A percentile compares a stretch with the other conserved stretches of the same genome.
These are phyloP conservation scores for Aspergillus terreus DNA, from an alignment of 2,329 filamentous ascomycete genomes.

Conservation along the genomic window DNA sequence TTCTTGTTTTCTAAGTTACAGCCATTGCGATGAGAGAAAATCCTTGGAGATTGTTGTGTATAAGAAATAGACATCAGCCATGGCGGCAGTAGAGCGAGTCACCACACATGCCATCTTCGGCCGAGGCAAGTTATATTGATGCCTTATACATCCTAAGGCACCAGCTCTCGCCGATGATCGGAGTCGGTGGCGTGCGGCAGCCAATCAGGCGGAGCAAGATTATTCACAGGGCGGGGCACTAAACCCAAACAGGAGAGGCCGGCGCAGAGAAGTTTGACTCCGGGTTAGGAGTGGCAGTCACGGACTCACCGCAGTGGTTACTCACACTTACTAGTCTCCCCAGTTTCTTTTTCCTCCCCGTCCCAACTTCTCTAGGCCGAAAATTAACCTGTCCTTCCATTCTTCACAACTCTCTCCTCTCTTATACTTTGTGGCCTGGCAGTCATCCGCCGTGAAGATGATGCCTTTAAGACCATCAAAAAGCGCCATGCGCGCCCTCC, in stretches of 20 bases:
- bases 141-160: not conserved
- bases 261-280: not conserved
- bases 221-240: slow-evolving; percentile 19
- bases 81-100: not conserved
- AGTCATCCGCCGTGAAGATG: slow-evolving; percentile 40
- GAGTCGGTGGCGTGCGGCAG: slow-evolving; percentile 16
- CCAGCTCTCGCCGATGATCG: slow-evolving; percentile 25
- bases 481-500: slow-evolving; percentile 46
- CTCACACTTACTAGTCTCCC: slow-evolving; percentile 11
- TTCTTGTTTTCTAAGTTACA: no score
- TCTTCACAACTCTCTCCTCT: slow-evolving; percentile 17
- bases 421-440: slow-evolving; percentile 27
- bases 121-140: no score
- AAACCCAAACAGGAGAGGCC: slow-evolving; percentile 7
- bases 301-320: slow-evolving; percentile 21
- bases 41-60: not conserved
- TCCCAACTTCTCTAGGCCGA: not conserved
- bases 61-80: not conserved
- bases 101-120: no score
- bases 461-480: slow-evolving; percentile 50
- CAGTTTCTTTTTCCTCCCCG: slow-evolving; percentile 13
- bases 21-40: no score
- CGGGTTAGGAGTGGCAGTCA: not conserved
- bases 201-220: slow-evolving; percentile 25
- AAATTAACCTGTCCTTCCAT: slow-evolving; percentile 1